A percentile compares a stretch with the other conserved stretches of the same genome.
Evolutionary conservation across 2,329 filamentous ascomycete genomes (phyloP).

Genomic region (Volutella citrinella): DNA sequence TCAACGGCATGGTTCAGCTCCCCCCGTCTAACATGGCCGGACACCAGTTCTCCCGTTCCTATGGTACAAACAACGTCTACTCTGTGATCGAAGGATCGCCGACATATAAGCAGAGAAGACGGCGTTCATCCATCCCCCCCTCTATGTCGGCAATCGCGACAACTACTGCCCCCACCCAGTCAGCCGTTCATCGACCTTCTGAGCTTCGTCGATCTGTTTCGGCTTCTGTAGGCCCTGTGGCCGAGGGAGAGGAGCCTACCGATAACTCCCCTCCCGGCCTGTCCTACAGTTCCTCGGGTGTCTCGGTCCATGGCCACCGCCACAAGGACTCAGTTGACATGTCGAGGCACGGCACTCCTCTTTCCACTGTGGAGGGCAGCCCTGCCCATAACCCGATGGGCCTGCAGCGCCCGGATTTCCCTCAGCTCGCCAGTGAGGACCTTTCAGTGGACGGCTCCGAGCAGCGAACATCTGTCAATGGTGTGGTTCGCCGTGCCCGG

Average conservation of each 20-base stretch:
- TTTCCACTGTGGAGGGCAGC: slow-evolving; percentile 80
- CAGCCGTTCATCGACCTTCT: slow-evolving; percentile 71
- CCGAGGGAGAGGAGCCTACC: slow-evolving; percentile 74
- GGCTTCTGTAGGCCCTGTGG: slow-evolving; percentile 76
- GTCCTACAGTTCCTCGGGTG: slow-evolving; percentile 67
- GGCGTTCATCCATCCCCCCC: slow-evolving; percentile 88
- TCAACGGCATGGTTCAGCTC: slow-evolving; percentile 88
- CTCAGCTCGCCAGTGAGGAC: slow-evolving; percentile 61
- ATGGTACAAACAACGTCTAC: slow-evolving; percentile 76
- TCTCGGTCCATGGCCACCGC: slow-evolving; percentile 62
- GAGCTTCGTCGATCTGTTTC: slow-evolving; percentile 91
- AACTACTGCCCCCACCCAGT: slow-evolving; percentile 61
- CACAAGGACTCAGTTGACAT: slow-evolving; percentile 78
- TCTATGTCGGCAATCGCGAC: slow-evolving; percentile 68
- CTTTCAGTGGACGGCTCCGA: slow-evolving; percentile 51
- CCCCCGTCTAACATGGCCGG: slow-evolving; percentile 81
- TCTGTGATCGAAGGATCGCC: slow-evolving; percentile 96
- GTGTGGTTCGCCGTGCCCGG: slow-evolving; percentile 82
- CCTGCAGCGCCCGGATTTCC: slow-evolving; percentile 71
- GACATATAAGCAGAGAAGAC: slow-evolving; percentile 95
- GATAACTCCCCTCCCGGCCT: slow-evolving; percentile 78
- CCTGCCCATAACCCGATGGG: slow-evolving; percentile 69
- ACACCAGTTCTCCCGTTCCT: slow-evolving; percentile 74
- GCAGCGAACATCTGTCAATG: slow-evolving; percentile 67
- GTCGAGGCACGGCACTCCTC: slow-evolving; percentile 87